Conservation (phyloP, 805 yeast genomes). For the Yamadazyma scolyti region DNA sequence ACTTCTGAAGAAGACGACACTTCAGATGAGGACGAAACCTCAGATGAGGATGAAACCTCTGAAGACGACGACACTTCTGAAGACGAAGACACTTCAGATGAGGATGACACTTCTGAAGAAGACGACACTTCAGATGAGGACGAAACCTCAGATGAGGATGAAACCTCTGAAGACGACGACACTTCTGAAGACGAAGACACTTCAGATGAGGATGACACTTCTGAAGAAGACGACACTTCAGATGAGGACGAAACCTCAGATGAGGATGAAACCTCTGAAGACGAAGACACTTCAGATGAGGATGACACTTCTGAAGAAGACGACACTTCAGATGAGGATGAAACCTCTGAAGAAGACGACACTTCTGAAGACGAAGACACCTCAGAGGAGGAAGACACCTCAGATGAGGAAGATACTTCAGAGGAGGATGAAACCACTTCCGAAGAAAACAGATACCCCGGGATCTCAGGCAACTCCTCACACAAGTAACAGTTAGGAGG, state of each 20-base stretch:
- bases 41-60: conserved; percentile 1
- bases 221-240: conserved; percentile 2
- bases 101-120: background rate
- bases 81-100: conserved; percentile 1
- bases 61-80: conserved; percentile 1
- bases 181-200: conserved; percentile 1
- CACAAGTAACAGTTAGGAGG: conserved; percentile 14
- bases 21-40: background rate
- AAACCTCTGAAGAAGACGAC: conserved; percentile 1
- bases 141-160: conserved; percentile 2
- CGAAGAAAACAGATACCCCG: conserved; percentile 5
- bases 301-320: conserved; percentile 3
- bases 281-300: background rate
- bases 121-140: background rate
- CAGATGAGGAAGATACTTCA: background rate
- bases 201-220: conserved; percentile 1
- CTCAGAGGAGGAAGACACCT: background rate
- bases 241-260: conserved; percentile 1
- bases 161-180: conserved; percentile 2
- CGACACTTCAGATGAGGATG: conserved; percentile 2
- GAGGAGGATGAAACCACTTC: conserved; percentile 1
- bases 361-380: background rate
- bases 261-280: conserved; percentile 1
- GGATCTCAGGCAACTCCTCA: conserved; percentile 9
- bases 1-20: background rate